Percentiles rank a stretch among this genome's conserved stretches.
phyloP scores from a whole-genome alignment of 768 basidiomycete species.

The Xanthoconium purpureum region DNA sequence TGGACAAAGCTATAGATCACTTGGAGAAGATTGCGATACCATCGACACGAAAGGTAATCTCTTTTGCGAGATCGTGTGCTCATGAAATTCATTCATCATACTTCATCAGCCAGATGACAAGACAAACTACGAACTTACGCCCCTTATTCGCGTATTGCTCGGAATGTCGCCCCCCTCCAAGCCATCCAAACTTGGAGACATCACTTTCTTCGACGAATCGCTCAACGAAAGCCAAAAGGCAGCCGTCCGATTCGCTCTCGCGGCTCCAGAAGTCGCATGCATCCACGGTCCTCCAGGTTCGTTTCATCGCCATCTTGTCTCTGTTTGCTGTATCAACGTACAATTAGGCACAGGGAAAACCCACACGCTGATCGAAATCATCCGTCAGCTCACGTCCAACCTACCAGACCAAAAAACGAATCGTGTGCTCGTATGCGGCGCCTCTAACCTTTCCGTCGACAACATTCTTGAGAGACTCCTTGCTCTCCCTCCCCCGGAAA shows the following conservation, averaged over 20 bases:
- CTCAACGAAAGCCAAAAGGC: slow-evolving; percentile 83
- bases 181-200: slow-evolving; percentile 32
- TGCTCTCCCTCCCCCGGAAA: slow-evolving; percentile 50
- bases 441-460: slow-evolving; percentile 92
- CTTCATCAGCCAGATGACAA: slow-evolving; percentile 38
- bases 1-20: slow-evolving; percentile 78
- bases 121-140: slow-evolving; percentile 41
- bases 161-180: slow-evolving; percentile 54
- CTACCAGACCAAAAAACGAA: slow-evolving; percentile 42
- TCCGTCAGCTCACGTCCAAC: slow-evolving; percentile 71
- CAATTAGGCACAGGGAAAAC: slow-evolving; percentile 86
- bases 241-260: slow-evolving; percentile 81
- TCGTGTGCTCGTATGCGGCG: slow-evolving; percentile 85
- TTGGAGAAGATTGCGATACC: slow-evolving; percentile 47
- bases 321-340: not conserved
- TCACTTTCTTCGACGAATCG: slow-evolving; percentile 69
- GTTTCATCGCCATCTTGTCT: not conserved
- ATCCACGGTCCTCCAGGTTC: slow-evolving; percentile 97
- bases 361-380: slow-evolving; percentile 90
- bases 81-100: not conserved
- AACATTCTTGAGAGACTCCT: slow-evolving; percentile 89
- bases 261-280: slow-evolving; percentile 78
- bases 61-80: not conserved
- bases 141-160: slow-evolving; percentile 67
- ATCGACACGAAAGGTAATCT: slow-evolving; percentile 23